Percentiles rank a stretch among this genome's conserved stretches.
These are phyloP conservation scores for Pythium dissotocum DNA, from an alignment of 352 stramenopile species.

Conservation along the genomic window DNA sequence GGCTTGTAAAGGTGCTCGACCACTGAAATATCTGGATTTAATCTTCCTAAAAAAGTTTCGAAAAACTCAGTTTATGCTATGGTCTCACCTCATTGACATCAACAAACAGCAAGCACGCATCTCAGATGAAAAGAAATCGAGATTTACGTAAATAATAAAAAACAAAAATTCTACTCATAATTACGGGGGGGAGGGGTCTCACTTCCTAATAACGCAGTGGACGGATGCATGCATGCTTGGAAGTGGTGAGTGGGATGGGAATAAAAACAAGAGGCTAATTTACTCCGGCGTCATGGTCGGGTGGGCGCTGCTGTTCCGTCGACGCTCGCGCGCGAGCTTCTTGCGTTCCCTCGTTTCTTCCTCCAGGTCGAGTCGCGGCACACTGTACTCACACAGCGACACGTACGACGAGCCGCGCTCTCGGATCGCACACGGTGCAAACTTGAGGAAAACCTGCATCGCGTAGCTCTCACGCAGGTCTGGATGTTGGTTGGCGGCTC, in stretches of 20 bases:
- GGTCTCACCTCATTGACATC: neutral
- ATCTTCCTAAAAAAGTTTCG: constrained; percentile 12
- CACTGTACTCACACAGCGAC: constrained; percentile 74
- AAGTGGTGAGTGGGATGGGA: neutral
- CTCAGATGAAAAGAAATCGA: neutral
- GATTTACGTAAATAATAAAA: neutral
- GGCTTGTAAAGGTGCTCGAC: constrained; percentile 24
- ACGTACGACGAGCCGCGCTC: constrained; percentile 81
- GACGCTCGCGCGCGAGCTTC: constrained; percentile 65
- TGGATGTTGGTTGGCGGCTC: constrained; percentile 35
- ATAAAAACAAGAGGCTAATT: constrained; percentile 30
- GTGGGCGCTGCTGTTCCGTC: constrained; percentile 73
- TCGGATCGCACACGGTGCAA: constrained; percentile 48
- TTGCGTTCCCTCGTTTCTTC: constrained; percentile 75
- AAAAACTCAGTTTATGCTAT: constrained; percentile 27
- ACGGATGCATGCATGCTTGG: no score
- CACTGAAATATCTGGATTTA: constrained; percentile 25
- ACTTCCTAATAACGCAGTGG: neutral
- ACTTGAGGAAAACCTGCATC: constrained; percentile 60
- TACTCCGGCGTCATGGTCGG: constrained; percentile 53
- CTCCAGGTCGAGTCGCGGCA: constrained; percentile 63
- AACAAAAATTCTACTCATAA: constrained; percentile 5
- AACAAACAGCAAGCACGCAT: neutral
- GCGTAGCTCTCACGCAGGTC: constrained; percentile 41
- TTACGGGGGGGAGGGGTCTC: neutral